Evolutionary conservation across 768 basidiomycete species (phyloP).

Genomic region (Kwoniella heveanensis): DNA sequence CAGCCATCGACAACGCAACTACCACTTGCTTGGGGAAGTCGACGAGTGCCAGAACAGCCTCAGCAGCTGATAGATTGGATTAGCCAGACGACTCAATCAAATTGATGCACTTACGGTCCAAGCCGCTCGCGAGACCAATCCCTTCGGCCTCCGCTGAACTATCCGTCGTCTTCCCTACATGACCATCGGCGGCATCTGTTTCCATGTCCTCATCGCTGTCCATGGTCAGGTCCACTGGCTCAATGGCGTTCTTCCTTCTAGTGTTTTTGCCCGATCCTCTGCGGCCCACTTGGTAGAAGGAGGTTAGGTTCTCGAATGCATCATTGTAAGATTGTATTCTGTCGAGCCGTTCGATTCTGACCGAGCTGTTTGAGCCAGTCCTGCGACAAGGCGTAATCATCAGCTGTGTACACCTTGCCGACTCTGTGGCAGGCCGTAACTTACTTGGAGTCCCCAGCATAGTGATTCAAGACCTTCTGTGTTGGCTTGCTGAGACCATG

Average conservation of each 20-base stretch:
- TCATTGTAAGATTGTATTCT: slow-evolving; percentile 65
- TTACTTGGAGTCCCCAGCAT: slow-evolving; percentile 62
- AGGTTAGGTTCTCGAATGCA: slow-evolving; percentile 63
- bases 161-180: not conserved
- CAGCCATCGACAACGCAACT: slow-evolving; percentile 40
- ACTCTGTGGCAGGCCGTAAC: no score
- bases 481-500: slow-evolving; percentile 68
- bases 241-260: not conserved
- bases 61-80: slow-evolving; percentile 26
- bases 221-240: slow-evolving; percentile 23
- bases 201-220: slow-evolving; percentile 19
- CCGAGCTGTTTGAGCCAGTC: slow-evolving; percentile 23
- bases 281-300: slow-evolving; percentile 31
- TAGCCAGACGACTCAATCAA: slow-evolving; percentile 1
- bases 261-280: slow-evolving; percentile 7
- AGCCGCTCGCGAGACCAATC: slow-evolving; percentile 33
- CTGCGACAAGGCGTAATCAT: slow-evolving; percentile 19
- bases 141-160: slow-evolving; percentile 8
- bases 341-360: slow-evolving; percentile 68
- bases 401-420: not conserved
- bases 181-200: slow-evolving; percentile 1
- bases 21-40: slow-evolving; percentile 54
- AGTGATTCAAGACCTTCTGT: slow-evolving; percentile 72
- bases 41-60: slow-evolving; percentile 41
- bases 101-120: slow-evolving; percentile 28